A percentile compares a stretch with the other conserved stretches of the same genome.
Conservation (phyloP, 148 eudicot genomes). For the Persicaria tinctoria region DNA sequence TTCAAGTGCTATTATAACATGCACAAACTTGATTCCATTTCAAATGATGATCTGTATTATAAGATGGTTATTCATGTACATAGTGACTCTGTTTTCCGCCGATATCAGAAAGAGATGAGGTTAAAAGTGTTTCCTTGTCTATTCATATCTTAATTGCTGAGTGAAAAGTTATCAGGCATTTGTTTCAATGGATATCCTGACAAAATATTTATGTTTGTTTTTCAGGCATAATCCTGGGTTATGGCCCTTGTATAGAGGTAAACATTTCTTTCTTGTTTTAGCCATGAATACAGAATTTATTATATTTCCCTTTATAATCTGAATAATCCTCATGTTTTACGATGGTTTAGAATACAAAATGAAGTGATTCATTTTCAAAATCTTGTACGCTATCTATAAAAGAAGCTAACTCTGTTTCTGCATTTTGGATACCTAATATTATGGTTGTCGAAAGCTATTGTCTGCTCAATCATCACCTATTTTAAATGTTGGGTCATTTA, state of each 20-base stretch:
- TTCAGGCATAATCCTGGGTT: conserved; percentile 72
- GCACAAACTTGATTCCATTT: conserved; percentile 43
- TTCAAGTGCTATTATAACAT: conserved; percentile 79
- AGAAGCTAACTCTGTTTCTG: background rate
- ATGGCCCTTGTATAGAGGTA: conserved; percentile 98
- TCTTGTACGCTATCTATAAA: background rate
- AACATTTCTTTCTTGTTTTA: background rate
- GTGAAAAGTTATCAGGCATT: conserved; percentile 3
- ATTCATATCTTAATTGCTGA: background rate
- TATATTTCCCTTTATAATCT: background rate
- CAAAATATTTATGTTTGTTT: conserved; percentile 15
- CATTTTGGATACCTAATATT: background rate
- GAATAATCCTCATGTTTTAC: background rate
- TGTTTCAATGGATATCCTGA: conserved; percentile 16
- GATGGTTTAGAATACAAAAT: background rate
- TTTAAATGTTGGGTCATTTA: background rate
- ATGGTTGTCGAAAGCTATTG: background rate
- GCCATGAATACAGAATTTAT: background rate
- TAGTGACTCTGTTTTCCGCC: conserved; percentile 69
- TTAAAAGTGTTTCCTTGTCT: conserved; percentile 12
- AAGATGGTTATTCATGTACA: conserved; percentile 94
- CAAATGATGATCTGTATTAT: conserved; percentile 50
- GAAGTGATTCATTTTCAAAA: background rate
- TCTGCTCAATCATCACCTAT: background rate
- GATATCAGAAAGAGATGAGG: conserved; percentile 98